Percentiles rank a stretch among this genome's conserved stretches.
Conservation (phyloP, 2,329 filamentous ascomycete species). For the Torrubiellomyces zombiae region DNA sequence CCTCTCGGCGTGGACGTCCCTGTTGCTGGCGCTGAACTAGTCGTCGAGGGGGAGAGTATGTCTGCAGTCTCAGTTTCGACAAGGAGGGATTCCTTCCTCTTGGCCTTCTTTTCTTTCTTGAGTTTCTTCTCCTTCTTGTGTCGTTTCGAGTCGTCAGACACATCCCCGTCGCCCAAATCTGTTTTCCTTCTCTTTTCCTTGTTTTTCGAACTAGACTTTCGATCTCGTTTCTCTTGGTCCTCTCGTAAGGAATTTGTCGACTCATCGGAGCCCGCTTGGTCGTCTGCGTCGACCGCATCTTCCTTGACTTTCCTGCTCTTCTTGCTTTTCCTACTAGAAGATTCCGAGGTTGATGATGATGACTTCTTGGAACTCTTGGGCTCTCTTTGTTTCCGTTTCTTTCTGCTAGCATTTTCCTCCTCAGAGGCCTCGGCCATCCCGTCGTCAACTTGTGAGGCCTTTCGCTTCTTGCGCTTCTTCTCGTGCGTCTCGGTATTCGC, state of each 20-base stretch:
- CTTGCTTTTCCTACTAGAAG: too few relatives aligned
- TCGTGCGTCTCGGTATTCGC: slow-evolving; percentile 14
- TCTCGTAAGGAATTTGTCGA: too few relatives aligned
- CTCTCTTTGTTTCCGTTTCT: slow-evolving; percentile 20
- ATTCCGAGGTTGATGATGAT: too few relatives aligned
- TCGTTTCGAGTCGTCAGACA: slow-evolving; percentile 14
- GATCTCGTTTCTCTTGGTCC: too few relatives aligned
- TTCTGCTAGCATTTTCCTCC: too few relatives aligned
- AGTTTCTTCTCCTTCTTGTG: slow-evolving; percentile 24
- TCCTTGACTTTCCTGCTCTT: too few relatives aligned
- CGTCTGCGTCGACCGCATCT: too few relatives aligned
- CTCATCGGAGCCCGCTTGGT: too few relatives aligned
- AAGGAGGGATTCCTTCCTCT: too few relatives aligned
- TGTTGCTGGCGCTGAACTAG: slow-evolving; percentile 14
- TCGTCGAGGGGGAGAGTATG: slow-evolving; percentile 5
- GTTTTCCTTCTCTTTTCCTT: slow-evolving; percentile 17
- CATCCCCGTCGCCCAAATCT: slow-evolving; percentile 10
- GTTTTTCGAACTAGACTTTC: too few relatives aligned
- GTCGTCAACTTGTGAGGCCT: slow-evolving; percentile 22
- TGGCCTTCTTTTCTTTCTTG: slow-evolving; percentile 26
- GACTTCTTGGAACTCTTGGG: slow-evolving; percentile 15
- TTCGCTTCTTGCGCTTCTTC: slow-evolving; percentile 34
- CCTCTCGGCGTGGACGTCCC: slow-evolving; percentile 29
- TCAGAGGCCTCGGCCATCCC: slow-evolving; percentile 4
- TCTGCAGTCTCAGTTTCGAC: slow-evolving; percentile 15